These are phyloP conservation scores for Heritiera fomes DNA, from an alignment of 345 rosid genomes.

Conservation along the genomic window DNA sequence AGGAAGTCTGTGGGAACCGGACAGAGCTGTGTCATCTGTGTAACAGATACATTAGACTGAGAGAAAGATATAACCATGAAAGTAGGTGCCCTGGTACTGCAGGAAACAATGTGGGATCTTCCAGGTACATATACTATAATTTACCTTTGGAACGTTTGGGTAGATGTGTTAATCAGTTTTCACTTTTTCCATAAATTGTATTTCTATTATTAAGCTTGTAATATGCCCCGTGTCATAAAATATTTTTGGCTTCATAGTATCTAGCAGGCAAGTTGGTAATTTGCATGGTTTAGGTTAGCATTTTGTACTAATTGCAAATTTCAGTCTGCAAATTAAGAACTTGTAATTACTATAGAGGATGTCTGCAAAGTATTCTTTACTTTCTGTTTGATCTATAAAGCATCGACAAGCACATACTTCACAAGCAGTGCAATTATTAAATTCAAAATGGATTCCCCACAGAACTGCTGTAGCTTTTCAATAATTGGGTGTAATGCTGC, in stretches of 20 bases:
- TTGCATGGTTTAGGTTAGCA: background rate
- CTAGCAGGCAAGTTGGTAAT: background rate
- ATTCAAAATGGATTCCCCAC: background rate
- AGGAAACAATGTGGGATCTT: conserved; percentile 55
- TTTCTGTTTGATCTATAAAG: background rate
- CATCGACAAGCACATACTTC: background rate
- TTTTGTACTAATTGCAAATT: background rate
- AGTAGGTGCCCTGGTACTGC: conserved; percentile 60
- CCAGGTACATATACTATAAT: conserved; percentile 52
- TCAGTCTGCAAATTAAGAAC: background rate
- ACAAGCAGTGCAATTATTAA: background rate
- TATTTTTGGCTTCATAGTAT: background rate
- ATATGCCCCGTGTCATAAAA: background rate
- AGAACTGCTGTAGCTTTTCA: background rate
- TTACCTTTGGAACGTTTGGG: background rate
- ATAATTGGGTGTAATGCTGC: background rate
- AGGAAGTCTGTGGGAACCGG: conserved; percentile 99
- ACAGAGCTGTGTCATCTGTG: conserved; percentile 87
- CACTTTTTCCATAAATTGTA: background rate
- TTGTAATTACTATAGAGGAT: background rate
- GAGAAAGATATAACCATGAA: conserved; percentile 80
- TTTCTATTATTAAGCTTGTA: background rate
- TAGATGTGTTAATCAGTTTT: background rate
- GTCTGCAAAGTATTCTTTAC: background rate
- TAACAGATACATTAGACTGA: conserved; percentile 74